Percentiles rank a stretch among this genome's conserved stretches.
These are phyloP conservation scores for Oxytropis ochrocephala DNA, from an alignment of 306 rosid genomes.

Conservation along the genomic window DNA sequence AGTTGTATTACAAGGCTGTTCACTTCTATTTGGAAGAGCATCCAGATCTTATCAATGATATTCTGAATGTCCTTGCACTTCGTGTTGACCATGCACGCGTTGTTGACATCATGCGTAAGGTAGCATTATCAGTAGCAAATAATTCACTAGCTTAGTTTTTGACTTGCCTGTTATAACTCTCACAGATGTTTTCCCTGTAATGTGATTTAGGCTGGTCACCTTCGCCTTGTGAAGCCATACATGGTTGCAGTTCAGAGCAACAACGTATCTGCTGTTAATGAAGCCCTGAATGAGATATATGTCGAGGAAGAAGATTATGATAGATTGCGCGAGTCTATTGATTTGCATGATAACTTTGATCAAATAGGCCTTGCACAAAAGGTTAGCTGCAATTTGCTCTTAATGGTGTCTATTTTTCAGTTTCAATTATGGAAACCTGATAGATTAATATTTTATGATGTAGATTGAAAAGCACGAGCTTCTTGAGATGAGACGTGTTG, in stretches of 20 bases:
- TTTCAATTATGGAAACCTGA: conserved; percentile 24
- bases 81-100: conserved; percentile 98
- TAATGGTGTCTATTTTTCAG: background rate
- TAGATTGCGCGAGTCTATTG: conserved; percentile 96
- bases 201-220: conserved; percentile 79
- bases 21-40: conserved; percentile 99
- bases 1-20: conserved; percentile 91
- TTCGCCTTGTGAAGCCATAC: conserved; percentile 97
- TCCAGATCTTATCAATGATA: conserved; percentile 96
- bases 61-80: conserved; percentile 95
- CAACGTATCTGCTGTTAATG: conserved; percentile 97
- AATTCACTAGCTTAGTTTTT: background rate
- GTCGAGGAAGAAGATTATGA: conserved; percentile 99
- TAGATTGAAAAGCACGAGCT: conserved; percentile 98
- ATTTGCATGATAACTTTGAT: conserved; percentile 94
- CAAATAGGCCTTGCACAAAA: conserved; percentile 98
- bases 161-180: background rate
- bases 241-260: conserved; percentile 99
- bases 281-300: conserved; percentile 93
- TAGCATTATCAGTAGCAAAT: conserved; percentile 10
- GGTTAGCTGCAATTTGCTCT: conserved; percentile 42
- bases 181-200: background rate
- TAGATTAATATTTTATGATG: conserved; percentile 18
- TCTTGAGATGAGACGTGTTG: conserved; percentile 99
- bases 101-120: conserved; percentile 98